A percentile compares a stretch with the other conserved stretches of the same genome.
Evolutionary conservation across 164 flowering plant species (phyloP).

Genomic region (Vitis amurensis): DNA sequence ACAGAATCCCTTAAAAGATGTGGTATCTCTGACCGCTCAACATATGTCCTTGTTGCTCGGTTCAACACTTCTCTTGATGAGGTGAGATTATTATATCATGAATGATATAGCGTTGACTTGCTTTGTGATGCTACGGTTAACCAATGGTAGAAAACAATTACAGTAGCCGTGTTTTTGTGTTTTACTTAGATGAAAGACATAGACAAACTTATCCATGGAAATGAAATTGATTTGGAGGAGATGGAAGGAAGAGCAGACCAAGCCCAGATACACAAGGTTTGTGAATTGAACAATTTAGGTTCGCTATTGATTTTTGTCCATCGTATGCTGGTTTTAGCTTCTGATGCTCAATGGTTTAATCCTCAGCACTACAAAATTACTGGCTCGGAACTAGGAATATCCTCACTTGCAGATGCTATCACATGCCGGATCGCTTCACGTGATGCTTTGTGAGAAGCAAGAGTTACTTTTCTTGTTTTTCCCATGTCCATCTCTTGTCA

Average conservation of each 20-base stretch:
- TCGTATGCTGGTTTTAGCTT: background rate
- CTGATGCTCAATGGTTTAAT: slow-evolving; percentile 2
- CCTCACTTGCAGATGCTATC: slow-evolving; percentile 81
- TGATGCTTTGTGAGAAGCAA: slow-evolving; percentile 58
- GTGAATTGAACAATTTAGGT: background rate
- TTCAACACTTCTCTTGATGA: slow-evolving; percentile 74
- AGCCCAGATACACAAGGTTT: slow-evolving; percentile 82
- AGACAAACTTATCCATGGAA: slow-evolving; percentile 65
- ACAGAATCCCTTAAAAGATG: slow-evolving; percentile 90
- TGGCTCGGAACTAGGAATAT: slow-evolving; percentile 59
- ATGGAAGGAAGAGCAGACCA: slow-evolving; percentile 65
- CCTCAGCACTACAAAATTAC: slow-evolving; percentile 88
- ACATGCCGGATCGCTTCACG: slow-evolving; percentile 85
- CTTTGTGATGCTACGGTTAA: background rate
- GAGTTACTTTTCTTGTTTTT: background rate
- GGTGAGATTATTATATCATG: slow-evolving; percentile 40
- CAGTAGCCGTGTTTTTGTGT: background rate
- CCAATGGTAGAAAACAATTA: background rate
- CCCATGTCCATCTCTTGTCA: too few relatives aligned
- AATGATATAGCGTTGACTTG: background rate
- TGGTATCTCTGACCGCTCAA: slow-evolving; percentile 75
- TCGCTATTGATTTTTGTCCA: background rate
- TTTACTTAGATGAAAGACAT: slow-evolving; percentile 52
- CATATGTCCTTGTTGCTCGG: slow-evolving; percentile 75
- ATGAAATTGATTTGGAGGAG: slow-evolving; percentile 75